phyloP scores from a whole-genome alignment of 805 yeast species.

The Candida anglica region DNA sequence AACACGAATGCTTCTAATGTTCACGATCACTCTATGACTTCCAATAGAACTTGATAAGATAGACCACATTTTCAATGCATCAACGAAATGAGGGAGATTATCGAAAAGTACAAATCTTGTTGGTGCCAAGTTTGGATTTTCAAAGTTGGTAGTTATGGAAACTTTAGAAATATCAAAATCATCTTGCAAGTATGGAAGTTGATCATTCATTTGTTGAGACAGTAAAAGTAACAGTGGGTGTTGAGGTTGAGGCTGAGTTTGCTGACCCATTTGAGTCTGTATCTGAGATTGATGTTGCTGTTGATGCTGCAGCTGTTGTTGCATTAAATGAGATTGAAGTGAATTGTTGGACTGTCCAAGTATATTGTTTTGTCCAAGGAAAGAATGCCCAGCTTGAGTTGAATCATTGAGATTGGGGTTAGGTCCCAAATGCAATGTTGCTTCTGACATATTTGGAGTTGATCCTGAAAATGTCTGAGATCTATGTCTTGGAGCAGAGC shows the following conservation, averaged over 20 bases:
- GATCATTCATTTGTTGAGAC: constrained; percentile 4
- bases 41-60: constrained; percentile 18
- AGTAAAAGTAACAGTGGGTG: constrained; percentile 7
- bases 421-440: constrained; percentile 6
- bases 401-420: background rate
- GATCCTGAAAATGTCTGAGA: constrained; percentile 40
- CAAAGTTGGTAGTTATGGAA: constrained; percentile 66
- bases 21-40: constrained; percentile 9
- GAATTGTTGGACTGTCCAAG: background rate
- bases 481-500: constrained; percentile 22
- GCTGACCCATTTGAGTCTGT: constrained; percentile 1
- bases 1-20: constrained; percentile 15
- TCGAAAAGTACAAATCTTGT: constrained; percentile 75
- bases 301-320: constrained; percentile 7
- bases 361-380: background rate
- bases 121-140: constrained; percentile 68
- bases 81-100: constrained; percentile 73
- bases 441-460: constrained; percentile 19
- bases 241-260: constrained; percentile 5
- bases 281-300: constrained; percentile 10
- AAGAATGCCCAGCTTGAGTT: too few species aligned
- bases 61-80: constrained; percentile 36
- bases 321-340: constrained; percentile 7
- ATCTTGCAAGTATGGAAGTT: constrained; percentile 39
- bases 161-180: constrained; percentile 57